A percentile compares a stretch with the other conserved stretches of the same genome.
Evolutionary conservation across 169 alveolate species (phyloP).

Genomic region (Plasmodium blacklocki): DNA sequence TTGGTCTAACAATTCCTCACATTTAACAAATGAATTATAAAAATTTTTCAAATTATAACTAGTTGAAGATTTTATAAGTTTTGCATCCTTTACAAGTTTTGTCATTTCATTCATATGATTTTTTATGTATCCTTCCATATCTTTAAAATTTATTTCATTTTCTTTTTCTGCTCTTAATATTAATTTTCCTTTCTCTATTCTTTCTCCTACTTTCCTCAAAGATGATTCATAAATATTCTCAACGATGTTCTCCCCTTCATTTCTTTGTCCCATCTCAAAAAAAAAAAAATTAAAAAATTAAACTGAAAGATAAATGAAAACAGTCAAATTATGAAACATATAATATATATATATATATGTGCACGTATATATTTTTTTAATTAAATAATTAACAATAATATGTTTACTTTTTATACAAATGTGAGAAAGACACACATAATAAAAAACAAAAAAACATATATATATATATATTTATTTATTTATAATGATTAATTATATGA

Average conservation of each 20-base stretch:
- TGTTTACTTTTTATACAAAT: too few species aligned
- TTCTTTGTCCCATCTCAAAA: conserved; percentile 28
- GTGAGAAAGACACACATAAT: too few species aligned
- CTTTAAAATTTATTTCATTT: conserved; percentile 46
- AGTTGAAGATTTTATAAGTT: conserved; percentile 30
- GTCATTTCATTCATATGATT: conserved; percentile 54
- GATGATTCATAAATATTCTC: conserved; percentile 32
- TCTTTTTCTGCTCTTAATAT: conserved; percentile 35
- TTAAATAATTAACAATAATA: too few species aligned
- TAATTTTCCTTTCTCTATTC: conserved; percentile 14
- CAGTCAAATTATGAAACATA: neutral
- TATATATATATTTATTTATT: too few species aligned
- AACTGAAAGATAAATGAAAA: neutral
- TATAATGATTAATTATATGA: too few species aligned
- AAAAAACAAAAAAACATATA: too few species aligned
- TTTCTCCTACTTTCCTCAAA: conserved; percentile 24
- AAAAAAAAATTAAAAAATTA: conserved; percentile 13
- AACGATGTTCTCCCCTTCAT: conserved; percentile 11
- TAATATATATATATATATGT: too few species aligned
- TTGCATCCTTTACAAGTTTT: conserved; percentile 62
- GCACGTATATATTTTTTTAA: too few species aligned
- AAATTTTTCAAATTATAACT: conserved; percentile 41
- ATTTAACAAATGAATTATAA: conserved; percentile 37
- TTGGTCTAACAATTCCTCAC: conserved; percentile 31
- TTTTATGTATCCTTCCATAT: conserved; percentile 26